These are phyloP conservation scores for Knoxia roxburghii DNA, from an alignment of 257 asterid species.

Conservation along the genomic window DNA sequence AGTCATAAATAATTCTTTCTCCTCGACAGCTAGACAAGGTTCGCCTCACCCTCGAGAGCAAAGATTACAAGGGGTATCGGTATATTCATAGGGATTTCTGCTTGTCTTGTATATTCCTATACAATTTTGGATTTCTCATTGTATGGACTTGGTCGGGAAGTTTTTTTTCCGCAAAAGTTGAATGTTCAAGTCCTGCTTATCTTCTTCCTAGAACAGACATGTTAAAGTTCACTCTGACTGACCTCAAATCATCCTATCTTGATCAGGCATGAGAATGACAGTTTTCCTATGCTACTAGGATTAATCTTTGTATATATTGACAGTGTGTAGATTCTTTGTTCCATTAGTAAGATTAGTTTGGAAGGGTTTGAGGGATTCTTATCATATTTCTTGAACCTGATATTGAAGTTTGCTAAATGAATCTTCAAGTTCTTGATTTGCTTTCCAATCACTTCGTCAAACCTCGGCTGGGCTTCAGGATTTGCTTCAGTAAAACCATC, in stretches of 20 bases:
- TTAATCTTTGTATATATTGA: not conserved
- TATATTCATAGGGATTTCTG: not conserved
- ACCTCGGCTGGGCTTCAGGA: conserved; percentile 56
- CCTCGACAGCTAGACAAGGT: not conserved
- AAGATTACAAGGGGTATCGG: no score
- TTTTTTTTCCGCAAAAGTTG: not conserved
- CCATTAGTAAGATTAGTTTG: not conserved
- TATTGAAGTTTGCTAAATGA: not conserved
- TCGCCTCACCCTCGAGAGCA: not conserved
- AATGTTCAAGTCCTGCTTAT: not conserved
- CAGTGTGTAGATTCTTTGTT: not conserved
- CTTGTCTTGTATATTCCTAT: not conserved
- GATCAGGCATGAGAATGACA: not conserved
- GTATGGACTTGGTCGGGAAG: not conserved
- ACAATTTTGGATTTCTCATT: not conserved
- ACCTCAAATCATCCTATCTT: not conserved
- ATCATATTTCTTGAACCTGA: not conserved
- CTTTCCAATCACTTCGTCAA: conserved; percentile 12
- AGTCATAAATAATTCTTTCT: conserved; percentile 2
- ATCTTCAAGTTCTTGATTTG: conserved; percentile 1
- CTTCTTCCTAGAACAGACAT: no score
- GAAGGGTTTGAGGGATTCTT: not conserved
- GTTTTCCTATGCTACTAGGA: not conserved
- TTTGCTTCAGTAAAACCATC: conserved; percentile 83
- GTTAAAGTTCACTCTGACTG: not conserved